Percentiles rank a stretch among this genome's conserved stretches.
These are phyloP conservation scores for Pichia sp. DNA, from an alignment of 1,139 yeast species.

Conservation along the genomic window DNA sequence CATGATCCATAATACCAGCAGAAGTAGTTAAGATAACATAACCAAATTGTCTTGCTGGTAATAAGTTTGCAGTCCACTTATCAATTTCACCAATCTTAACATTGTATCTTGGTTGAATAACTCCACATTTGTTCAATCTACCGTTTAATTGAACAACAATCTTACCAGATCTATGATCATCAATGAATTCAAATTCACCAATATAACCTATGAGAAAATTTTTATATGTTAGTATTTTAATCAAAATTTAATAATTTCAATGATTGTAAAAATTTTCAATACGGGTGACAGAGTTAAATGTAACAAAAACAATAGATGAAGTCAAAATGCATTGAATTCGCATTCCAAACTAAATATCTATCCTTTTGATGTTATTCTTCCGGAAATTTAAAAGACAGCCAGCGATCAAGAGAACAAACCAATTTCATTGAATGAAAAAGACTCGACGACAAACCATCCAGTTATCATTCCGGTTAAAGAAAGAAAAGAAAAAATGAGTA, in stretches of 20 bases:
- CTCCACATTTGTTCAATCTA: constrained; percentile 98
- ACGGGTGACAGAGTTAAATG: no score
- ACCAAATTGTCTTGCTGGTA: constrained; percentile 99
- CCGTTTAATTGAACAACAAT: constrained; percentile 95
- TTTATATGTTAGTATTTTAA: constrained; percentile 11
- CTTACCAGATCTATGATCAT: constrained; percentile 99
- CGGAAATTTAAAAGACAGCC: constrained; percentile 97
- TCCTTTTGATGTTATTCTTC: constrained; percentile 44
- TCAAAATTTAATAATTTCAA: no score
- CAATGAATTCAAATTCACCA: constrained; percentile 97
- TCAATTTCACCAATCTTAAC: constrained; percentile 89
- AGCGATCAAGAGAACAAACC: constrained; percentile 50
- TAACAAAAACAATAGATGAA: constrained; percentile 74
- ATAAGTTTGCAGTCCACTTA: constrained; percentile 95
- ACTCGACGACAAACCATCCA: constrained; percentile 83
- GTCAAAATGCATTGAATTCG: constrained; percentile 37
- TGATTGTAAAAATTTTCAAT: no score
- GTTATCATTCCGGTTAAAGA: constrained; percentile 80
- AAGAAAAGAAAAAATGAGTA: neutral
- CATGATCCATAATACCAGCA: constrained; percentile 99
- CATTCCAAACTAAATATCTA: neutral
- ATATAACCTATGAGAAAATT: constrained; percentile 55
- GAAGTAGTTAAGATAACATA: constrained; percentile 95
- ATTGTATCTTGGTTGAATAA: constrained; percentile 96
- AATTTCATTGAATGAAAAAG: constrained; percentile 7